These are phyloP conservation scores for Penicillium frequentans DNA, from an alignment of 2,329 filamentous ascomycete genomes.

Conservation along the genomic window DNA sequence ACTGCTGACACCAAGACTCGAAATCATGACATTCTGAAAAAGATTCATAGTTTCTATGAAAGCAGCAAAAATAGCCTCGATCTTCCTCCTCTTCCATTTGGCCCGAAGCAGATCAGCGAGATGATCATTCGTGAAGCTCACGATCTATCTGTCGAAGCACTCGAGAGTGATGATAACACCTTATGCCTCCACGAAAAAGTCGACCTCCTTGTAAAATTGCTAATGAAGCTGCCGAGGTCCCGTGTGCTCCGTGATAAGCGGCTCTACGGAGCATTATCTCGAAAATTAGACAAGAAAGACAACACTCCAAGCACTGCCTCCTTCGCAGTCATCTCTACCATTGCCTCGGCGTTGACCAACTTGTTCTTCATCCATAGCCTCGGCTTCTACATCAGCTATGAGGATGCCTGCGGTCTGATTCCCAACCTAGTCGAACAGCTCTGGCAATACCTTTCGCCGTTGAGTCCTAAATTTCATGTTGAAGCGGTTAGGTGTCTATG, in stretches of 20 bases:
- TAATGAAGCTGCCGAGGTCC: constrained; percentile 42
- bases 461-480: constrained; percentile 88
- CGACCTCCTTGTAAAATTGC: constrained; percentile 57
- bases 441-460: constrained; percentile 80
- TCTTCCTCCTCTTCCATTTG: constrained; percentile 60
- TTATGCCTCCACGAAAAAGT: constrained; percentile 58
- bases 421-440: constrained; percentile 68
- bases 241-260: constrained; percentile 33
- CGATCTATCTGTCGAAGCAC: constrained; percentile 33
- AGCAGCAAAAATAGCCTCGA: constrained; percentile 70
- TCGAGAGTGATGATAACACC: constrained; percentile 24
- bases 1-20: constrained; percentile 17
- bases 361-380: constrained; percentile 38
- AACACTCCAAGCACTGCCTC: constrained; percentile 30
- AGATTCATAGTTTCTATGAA: constrained; percentile 66
- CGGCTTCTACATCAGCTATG: constrained; percentile 40
- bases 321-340: constrained; percentile 37
- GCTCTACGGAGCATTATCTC: constrained; percentile 36
- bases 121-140: constrained; percentile 64
- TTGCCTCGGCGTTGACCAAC: constrained; percentile 51
- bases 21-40: constrained; percentile 54
- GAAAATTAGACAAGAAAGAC: constrained; percentile 22
- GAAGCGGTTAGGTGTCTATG: constrained; percentile 85
- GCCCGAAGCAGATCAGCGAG: constrained; percentile 56
- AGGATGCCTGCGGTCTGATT: constrained; percentile 61